phyloP scores from a whole-genome alignment of 1,284 basidiomycete species.

The Waitea zeae region DNA sequence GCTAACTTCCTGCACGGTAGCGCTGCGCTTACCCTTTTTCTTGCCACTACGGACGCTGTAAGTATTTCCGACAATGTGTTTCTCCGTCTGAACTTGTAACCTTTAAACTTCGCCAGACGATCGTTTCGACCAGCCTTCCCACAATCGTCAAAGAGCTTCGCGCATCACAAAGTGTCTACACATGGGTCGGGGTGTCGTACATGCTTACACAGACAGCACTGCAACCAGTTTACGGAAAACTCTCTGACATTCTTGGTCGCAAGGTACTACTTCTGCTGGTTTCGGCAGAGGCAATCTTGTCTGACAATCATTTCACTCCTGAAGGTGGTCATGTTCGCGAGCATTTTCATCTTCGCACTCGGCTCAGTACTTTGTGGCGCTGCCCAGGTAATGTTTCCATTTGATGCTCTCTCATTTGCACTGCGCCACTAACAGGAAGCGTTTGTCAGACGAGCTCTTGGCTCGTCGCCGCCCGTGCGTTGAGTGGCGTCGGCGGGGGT shows the following conservation, averaged over 20 bases:
- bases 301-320: constrained; percentile 5
- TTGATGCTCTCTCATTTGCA: constrained; percentile 3
- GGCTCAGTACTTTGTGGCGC: constrained; percentile 59
- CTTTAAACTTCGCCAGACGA: constrained; percentile 29
- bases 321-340: constrained; percentile 46
- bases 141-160: constrained; percentile 52
- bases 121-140: constrained; percentile 66
- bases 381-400: constrained; percentile 29
- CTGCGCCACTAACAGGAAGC: no score
- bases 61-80: constrained; percentile 13
- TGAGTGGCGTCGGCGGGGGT: constrained; percentile 61
- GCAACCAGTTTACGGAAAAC: constrained; percentile 61
- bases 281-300: background rate
- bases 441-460: constrained; percentile 35
- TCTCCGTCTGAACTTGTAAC: constrained; percentile 8
- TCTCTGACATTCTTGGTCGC: constrained; percentile 62
- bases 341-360: constrained; percentile 50
- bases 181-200: constrained; percentile 72
- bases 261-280: constrained; percentile 28
- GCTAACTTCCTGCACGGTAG: constrained; percentile 19
- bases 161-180: constrained; percentile 52
- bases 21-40: constrained; percentile 57
- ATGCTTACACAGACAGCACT: constrained; percentile 70
- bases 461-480: constrained; percentile 33
- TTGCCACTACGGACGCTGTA: constrained; percentile 70